Evolutionary conservation across 257 asterid species (phyloP).

Genomic region (Parsonsia alboflavescens): DNA sequence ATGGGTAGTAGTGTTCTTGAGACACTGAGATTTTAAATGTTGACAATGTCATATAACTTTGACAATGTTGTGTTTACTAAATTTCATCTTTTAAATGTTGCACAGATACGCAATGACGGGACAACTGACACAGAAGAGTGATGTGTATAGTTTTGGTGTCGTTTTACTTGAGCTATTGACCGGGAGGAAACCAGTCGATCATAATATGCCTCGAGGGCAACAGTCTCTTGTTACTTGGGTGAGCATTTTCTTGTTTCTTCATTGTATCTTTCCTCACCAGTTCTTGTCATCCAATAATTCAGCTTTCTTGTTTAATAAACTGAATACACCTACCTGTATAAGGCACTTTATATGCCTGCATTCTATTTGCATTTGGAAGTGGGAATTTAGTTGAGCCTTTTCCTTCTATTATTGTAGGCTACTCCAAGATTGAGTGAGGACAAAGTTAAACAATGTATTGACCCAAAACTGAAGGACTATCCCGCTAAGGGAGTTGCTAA

Average conservation of each 20-base stretch:
- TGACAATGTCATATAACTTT: too few relatives aligned
- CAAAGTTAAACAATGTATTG: slow-evolving; percentile 86
- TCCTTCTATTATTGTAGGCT: slow-evolving; percentile 41
- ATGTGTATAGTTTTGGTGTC: slow-evolving; percentile 88
- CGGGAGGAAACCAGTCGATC: slow-evolving; percentile 92
- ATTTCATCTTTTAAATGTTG: not conserved
- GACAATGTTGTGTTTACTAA: not conserved
- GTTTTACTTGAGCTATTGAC: slow-evolving; percentile 87
- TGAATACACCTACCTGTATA: not conserved
- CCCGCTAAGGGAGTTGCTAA: slow-evolving; percentile 93
- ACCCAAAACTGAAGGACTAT: slow-evolving; percentile 72
- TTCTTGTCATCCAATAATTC: too few relatives aligned
- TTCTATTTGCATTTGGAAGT: not conserved
- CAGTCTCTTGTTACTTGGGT: slow-evolving; percentile 96
- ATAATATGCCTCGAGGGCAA: slow-evolving; percentile 93
- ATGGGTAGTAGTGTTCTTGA: too few relatives aligned
- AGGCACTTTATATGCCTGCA: not conserved
- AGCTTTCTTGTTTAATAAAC: not conserved
- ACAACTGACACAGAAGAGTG: slow-evolving; percentile 88
- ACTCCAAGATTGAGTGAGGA: slow-evolving; percentile 89
- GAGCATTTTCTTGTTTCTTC: slow-evolving; percentile 15
- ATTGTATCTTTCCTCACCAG: too few relatives aligned
- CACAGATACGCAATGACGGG: slow-evolving; percentile 95
- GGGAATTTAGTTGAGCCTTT: not conserved
- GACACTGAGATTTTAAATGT: too few relatives aligned